phyloP scores from a whole-genome alignment of 208 protist species.

The Trypanosoma congolense region DNA sequence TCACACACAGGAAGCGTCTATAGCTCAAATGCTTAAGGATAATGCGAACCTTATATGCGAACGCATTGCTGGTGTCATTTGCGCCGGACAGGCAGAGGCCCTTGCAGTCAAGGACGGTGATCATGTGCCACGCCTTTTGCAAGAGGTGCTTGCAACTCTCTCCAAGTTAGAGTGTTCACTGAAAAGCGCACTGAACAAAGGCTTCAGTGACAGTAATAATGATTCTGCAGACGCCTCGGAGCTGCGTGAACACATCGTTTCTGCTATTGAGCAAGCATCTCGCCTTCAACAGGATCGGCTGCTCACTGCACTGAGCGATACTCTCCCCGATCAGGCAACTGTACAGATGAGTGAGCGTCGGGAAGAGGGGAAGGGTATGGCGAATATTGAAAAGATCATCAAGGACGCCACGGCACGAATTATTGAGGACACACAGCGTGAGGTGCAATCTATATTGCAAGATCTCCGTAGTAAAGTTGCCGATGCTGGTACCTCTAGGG shows the following conservation, averaged over 20 bases:
- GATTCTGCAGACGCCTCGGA: conserved; percentile 12
- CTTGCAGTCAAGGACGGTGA: neutral
- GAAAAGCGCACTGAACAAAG: conserved; percentile 8
- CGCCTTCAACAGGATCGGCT: conserved; percentile 51
- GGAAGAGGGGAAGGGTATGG: neutral
- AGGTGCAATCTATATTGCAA: conserved; percentile 11
- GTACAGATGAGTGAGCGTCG: neutral
- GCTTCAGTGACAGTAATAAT: neutral
- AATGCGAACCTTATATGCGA: conserved; percentile 22
- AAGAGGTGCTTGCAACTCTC: conserved; percentile 8
- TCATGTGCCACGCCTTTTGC: neutral
- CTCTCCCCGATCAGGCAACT: conserved; percentile 15
- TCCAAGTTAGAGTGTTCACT: conserved; percentile 15
- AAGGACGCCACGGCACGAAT: conserved; percentile 7
- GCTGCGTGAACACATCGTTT: conserved; percentile 27
- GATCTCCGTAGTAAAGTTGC: neutral
- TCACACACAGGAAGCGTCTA: conserved; percentile 19
- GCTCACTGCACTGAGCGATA: conserved; percentile 26
- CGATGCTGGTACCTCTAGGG: neutral
- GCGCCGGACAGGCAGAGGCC: neutral
- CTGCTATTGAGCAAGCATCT: conserved; percentile 44
- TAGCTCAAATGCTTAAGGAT: conserved; percentile 16
- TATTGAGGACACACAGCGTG: conserved; percentile 12
- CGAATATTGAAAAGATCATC: conserved; percentile 11
- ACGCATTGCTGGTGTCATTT: conserved; percentile 17